These are phyloP conservation scores for Acer negundo DNA, from an alignment of 345 rosid genomes.

Conservation along the genomic window DNA sequence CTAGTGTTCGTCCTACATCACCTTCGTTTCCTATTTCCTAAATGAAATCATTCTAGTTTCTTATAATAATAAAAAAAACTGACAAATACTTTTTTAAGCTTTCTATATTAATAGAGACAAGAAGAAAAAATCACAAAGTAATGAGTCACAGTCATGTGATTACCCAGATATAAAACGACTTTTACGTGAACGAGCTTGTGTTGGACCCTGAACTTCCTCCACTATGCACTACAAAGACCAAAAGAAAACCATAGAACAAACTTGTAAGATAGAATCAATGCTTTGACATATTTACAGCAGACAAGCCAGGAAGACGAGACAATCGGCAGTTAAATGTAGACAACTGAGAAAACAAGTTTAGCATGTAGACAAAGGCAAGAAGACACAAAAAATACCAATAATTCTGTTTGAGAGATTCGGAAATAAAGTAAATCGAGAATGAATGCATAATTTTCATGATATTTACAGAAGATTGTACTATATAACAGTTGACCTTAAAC, in stretches of 20 bases:
- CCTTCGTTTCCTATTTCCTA: too few species aligned
- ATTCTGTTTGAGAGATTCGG: background rate
- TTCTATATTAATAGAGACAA: background rate
- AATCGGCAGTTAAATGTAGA: background rate
- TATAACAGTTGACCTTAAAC: background rate
- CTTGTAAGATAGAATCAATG: background rate
- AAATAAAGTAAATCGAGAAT: background rate
- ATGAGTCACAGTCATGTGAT: slow-evolving; percentile 15
- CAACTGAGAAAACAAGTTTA: background rate
- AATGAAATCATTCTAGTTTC: too few species aligned
- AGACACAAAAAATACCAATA: background rate
- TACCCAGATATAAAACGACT: slow-evolving; percentile 98
- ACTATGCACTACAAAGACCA: slow-evolving; percentile 78
- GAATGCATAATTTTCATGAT: slow-evolving; percentile 3
- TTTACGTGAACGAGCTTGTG: slow-evolving; percentile 93
- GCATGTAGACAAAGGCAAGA: background rate
- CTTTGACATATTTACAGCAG: background rate
- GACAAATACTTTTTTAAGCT: background rate
- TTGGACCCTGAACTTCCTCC: slow-evolving; percentile 97
- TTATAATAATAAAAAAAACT: background rate
- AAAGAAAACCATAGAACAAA: slow-evolving; percentile 16
- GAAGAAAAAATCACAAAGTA: slow-evolving; percentile 1
- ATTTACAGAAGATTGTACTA: background rate
- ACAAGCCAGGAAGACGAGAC: slow-evolving; percentile 3
- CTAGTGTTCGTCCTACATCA: too few species aligned